phyloP scores from a whole-genome alignment of 2,329 filamentous ascomycete species.

The Colletotrichum gloeosporioides region DNA sequence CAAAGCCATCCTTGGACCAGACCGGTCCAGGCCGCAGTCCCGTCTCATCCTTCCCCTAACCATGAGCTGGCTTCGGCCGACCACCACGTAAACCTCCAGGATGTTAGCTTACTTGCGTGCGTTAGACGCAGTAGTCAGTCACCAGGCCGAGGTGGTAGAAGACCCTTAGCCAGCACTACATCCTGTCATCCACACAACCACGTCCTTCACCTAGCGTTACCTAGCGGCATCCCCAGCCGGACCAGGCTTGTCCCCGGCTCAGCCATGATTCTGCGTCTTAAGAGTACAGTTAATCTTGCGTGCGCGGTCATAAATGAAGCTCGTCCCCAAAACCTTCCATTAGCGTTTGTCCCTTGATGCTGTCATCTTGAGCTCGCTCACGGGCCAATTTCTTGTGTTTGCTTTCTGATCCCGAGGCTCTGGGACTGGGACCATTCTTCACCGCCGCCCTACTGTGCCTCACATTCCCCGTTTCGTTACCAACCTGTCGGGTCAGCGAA shows the following conservation, averaged over 20 bases:
- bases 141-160: neutral
- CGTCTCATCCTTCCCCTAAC: neutral
- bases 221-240: neutral
- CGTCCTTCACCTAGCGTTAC: neutral
- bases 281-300: neutral
- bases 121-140: neutral
- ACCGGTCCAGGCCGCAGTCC: neutral
- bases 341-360: neutral
- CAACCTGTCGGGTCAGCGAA: slow-evolving; percentile 5
- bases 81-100: neutral
- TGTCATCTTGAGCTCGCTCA: neutral
- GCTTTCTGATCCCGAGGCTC: neutral
- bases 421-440: neutral
- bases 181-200: neutral
- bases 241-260: slow-evolving; percentile 4
- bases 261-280: neutral
- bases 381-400: neutral
- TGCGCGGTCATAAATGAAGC: neutral
- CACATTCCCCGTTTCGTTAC: neutral
- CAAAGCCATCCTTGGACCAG: neutral
- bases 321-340: neutral
- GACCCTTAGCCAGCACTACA: neutral
- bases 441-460: neutral
- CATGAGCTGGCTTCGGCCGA: neutral
- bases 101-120: neutral